These are phyloP conservation scores for Melampsora larici-populina DNA, from an alignment of 1,284 basidiomycete genomes.

Conservation along the genomic window DNA sequence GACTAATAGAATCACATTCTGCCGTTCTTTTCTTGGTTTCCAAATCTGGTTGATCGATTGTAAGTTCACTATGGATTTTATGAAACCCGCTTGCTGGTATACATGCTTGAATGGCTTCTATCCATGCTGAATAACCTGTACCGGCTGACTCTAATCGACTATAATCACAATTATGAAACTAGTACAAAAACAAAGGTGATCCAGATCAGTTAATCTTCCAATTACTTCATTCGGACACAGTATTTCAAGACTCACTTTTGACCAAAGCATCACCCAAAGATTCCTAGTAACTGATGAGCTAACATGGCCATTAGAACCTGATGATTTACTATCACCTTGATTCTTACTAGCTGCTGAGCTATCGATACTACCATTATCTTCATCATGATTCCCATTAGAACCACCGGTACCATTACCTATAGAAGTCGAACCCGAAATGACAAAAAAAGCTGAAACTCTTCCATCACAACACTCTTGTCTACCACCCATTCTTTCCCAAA, in stretches of 20 bases:
- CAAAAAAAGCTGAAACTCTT: constrained; percentile 84
- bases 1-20: no score
- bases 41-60: not conserved
- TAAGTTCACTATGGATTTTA: not conserved
- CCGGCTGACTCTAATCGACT: not conserved
- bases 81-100: not conserved
- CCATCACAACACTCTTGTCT: constrained; percentile 83
- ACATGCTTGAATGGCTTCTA: constrained; percentile 8
- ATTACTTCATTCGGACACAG: not conserved
- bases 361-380: no score
- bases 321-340: not conserved
- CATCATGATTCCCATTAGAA: not conserved
- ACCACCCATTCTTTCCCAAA: constrained; percentile 92
- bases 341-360: not conserved
- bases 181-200: not conserved
- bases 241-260: not conserved
- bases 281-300: constrained; percentile 15
- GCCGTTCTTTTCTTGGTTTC: no score
- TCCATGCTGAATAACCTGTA: constrained; percentile 9
- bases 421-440: constrained; percentile 53
- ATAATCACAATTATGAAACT: constrained; percentile 40
- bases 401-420: not conserved
- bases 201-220: not conserved
- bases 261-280: constrained; percentile 35
- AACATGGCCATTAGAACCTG: not conserved